phyloP scores from a whole-genome alignment of 176 grass and related monocot genomes.

The Miscanthus lutarioriparius region DNA sequence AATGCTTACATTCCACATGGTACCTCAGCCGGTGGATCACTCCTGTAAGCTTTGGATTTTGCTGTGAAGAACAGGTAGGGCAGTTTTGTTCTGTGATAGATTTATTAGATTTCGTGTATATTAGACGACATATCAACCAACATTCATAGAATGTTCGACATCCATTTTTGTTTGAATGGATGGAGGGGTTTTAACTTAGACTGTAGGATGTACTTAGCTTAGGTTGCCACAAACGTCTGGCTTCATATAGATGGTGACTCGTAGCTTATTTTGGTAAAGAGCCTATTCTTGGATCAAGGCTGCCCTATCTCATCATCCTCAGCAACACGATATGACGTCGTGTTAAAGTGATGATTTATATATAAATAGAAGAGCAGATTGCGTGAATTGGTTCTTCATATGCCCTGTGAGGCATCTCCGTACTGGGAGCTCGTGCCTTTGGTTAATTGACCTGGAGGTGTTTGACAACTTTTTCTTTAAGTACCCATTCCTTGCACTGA shows the following conservation, averaged over 20 bases:
- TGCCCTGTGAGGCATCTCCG: background rate
- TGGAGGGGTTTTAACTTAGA: background rate
- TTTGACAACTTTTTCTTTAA: background rate
- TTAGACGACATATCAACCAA: background rate
- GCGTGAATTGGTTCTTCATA: background rate
- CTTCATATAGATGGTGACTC: background rate
- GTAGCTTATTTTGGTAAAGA: background rate
- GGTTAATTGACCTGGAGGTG: background rate
- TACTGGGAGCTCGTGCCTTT: background rate
- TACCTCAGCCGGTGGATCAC: conserved; percentile 51
- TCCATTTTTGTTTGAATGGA: background rate
- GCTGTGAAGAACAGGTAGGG: conserved; percentile 38
- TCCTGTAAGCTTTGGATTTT: conserved; percentile 58
- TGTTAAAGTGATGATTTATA: background rate
- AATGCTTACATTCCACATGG: conserved; percentile 65
- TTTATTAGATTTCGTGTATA: conserved; percentile 3
- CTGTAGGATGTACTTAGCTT: background rate
- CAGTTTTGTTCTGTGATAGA: conserved; percentile 21
- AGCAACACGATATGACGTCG: background rate
- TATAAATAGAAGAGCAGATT: background rate
- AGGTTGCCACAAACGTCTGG: background rate
- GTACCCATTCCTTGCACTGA: background rate
- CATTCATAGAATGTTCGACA: background rate
- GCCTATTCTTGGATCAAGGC: background rate
- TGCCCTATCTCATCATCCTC: background rate